Conservation (phyloP, 345 rosid genomes). For the Isatis tinctoria region DNA sequence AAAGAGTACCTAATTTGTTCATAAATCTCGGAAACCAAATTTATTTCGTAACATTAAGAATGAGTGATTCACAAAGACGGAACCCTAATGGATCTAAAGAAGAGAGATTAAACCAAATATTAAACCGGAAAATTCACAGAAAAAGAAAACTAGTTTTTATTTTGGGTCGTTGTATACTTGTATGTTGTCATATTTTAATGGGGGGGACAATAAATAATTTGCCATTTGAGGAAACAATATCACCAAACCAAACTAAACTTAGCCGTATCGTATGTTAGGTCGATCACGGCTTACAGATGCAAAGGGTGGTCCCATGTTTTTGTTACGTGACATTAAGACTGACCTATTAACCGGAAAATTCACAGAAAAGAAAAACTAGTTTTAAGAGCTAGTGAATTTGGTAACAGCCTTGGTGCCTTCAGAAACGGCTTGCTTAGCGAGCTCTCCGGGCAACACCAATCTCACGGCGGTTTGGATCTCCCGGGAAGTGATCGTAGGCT, state of each 20-base stretch:
- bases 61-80: background rate
- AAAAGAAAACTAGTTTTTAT: background rate
- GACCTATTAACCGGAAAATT: no score
- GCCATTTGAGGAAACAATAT: no score
- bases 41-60: no score
- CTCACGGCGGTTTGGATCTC: slow-evolving; percentile 23
- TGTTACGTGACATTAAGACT: no score
- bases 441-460: slow-evolving; percentile 23
- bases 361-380: background rate
- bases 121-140: background rate
- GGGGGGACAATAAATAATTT: no score
- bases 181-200: no score
- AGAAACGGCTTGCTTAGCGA: slow-evolving; percentile 19
- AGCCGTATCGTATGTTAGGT: no score
- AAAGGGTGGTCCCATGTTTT: no score
- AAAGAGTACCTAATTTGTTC: background rate
- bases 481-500: slow-evolving; percentile 15
- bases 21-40: no score
- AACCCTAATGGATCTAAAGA: background rate
- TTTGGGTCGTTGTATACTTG: no score
- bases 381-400: slow-evolving; percentile 22
- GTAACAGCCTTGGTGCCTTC: slow-evolving; percentile 28
- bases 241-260: no score
- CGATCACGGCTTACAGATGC: no score
- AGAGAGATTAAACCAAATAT: background rate